A percentile compares a stretch with the other conserved stretches of the same genome.
phyloP scores from a whole-genome alignment of 495 filamentous ascomycete species.

The Hypoxylon lienhwacheense region DNA sequence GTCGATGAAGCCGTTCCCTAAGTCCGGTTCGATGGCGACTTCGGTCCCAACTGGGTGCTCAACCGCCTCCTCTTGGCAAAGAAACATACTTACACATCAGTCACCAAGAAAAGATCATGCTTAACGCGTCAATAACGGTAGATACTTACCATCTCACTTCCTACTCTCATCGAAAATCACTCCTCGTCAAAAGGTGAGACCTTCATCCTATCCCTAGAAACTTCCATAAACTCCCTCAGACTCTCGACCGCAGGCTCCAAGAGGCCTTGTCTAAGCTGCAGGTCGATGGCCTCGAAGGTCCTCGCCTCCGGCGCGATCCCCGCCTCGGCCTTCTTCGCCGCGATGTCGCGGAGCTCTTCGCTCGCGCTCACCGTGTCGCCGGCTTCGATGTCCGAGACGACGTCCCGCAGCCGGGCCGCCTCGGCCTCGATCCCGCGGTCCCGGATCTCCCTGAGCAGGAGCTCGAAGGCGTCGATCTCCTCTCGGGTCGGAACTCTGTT shows the following conservation, averaged over 20 bases:
- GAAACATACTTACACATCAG: too few relatives aligned
- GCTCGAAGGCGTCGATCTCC: slow-evolving; percentile 1
- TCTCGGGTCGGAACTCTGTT: not conserved
- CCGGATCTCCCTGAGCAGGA: not conserved
- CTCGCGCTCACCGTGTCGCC: not conserved
- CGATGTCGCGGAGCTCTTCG: not conserved
- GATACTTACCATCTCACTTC: too few relatives aligned
- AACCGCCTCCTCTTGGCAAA: too few relatives aligned
- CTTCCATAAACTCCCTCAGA: not conserved
- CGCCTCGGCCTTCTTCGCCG: not conserved
- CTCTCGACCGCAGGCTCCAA: not conserved
- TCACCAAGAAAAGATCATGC: too few relatives aligned
- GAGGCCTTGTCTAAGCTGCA: not conserved
- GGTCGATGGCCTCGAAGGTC: not conserved
- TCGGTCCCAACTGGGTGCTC: too few relatives aligned
- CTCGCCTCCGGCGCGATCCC: not conserved
- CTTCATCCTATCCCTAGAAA: not conserved
- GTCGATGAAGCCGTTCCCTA: too few relatives aligned
- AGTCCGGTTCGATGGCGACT: too few relatives aligned
- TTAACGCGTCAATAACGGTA: too few relatives aligned
- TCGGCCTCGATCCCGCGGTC: not conserved
- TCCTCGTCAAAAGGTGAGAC: slow-evolving; percentile 2
- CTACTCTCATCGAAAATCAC: too few relatives aligned
- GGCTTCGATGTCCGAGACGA: not conserved
- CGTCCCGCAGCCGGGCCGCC: not conserved